A percentile compares a stretch with the other conserved stretches of the same genome.
Conservation (phyloP, 1,139 yeast species). For the Hyphopichia pseudoburtonii region DNA sequence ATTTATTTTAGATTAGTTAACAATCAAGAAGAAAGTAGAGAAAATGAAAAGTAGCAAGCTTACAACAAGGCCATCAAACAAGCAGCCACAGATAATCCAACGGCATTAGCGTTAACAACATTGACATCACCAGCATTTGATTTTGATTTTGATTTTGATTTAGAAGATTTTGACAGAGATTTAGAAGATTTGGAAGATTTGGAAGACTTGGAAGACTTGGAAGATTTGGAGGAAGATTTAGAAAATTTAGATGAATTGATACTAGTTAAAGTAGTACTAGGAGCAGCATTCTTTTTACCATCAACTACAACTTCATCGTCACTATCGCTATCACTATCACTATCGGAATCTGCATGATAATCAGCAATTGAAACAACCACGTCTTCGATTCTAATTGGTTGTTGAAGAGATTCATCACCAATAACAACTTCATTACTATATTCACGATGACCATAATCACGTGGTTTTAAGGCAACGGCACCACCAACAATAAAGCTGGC, state of each 20-base stretch:
- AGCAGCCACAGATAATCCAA: slow-evolving; percentile 14
- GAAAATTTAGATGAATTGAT: neutral
- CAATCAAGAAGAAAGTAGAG: too few species aligned
- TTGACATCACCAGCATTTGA: slow-evolving; percentile 14
- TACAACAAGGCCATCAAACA: slow-evolving; percentile 16
- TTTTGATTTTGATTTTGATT: slow-evolving; percentile 8
- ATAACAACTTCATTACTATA: neutral
- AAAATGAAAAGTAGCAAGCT: too few species aligned
- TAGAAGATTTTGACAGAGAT: slow-evolving; percentile 5
- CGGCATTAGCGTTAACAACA: slow-evolving; percentile 13
- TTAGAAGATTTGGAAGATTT: slow-evolving; percentile 1
- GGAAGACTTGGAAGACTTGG: slow-evolving; percentile 2
- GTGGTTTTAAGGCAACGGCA: neutral
- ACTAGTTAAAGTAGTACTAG: neutral
- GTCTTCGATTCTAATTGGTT: neutral
- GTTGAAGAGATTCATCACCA: neutral
- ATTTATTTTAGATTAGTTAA: too few species aligned
- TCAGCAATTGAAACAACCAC: neutral
- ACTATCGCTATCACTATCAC: neutral
- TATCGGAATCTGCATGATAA: neutral
- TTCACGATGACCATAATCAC: neutral
- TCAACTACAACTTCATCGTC: neutral
- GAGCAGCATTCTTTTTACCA: neutral
- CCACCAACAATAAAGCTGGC: neutral
- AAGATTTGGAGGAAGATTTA: neutral